Evolutionary conservation across 2,329 filamentous ascomycete genomes (phyloP), one percentile per base, ranked within the genome.

Genomic region (Xenosphaeropsis pyriputrescens): DNA sequence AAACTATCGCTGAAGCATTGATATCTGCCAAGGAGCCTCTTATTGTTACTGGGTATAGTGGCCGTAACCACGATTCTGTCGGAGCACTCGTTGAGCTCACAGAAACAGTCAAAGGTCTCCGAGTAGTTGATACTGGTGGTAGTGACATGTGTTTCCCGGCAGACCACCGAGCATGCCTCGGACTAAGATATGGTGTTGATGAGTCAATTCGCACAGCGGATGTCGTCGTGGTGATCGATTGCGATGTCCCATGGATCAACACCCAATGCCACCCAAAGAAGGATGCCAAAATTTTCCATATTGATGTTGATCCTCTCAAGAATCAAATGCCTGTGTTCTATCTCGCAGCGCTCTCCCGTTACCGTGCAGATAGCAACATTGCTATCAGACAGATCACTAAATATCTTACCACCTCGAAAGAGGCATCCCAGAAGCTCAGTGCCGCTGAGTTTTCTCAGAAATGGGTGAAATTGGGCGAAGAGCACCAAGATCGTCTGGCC

Each of bases 161-260:
- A 0, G 65, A 79, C 38, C 80, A 86, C 48, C 73, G 69, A 2
- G 73, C 61, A 1, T 84, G 72, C 62, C 53, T 85, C 11, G 79
- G 88, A 2, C 56, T 91, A 37, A 69, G 76, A 32, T 93, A 78
- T 48, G 85, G 85, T 3, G 67, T 72, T 2, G 81, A 93, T 37
- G 74, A 83, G 2, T 65, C 68, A 32, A 83, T 94, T 53, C 70
- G 67, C 34, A 74, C 74, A 0, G 85, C 88, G 0, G 89, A 95
- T 54, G 72, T 85, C 9, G 93, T 95, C 41, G 47, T 95, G 1
- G 79, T 94, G 2, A 53, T 93, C 17, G 82, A 95, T 57, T 93
- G 85, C 45, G 54, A 95, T 52, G 85, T 94, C 0, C 88, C 88
- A 0, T 95, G 86, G 85, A 86, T 95, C 39, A 77, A 79, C n/a